Evolutionary conservation across 2,329 filamentous ascomycete species (phyloP).

Genomic region (Teratosphaeria zuluensis): DNA sequence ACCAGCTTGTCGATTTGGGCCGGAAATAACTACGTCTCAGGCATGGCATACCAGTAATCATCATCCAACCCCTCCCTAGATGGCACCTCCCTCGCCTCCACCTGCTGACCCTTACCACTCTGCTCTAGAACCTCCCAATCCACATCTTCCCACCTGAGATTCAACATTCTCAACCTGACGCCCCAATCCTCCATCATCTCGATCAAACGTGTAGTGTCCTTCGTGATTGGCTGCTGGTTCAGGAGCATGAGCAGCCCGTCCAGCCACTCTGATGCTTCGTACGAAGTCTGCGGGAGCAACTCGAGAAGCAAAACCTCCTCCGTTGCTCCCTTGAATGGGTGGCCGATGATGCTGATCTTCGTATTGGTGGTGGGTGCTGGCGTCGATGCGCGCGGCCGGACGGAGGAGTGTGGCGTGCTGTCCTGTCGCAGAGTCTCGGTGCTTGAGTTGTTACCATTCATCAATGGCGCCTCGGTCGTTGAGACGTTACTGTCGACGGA

Average conservation of each 20-base stretch:
- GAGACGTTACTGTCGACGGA: slow-evolving; percentile 92
- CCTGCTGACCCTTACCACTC: slow-evolving; percentile 35
- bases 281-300: slow-evolving; percentile 72
- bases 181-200: slow-evolving; percentile 81
- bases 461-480: slow-evolving; percentile 44
- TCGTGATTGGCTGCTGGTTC: slow-evolving; percentile 91
- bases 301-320: slow-evolving; percentile 66
- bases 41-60: slow-evolving; percentile 77
- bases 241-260: slow-evolving; percentile 92
- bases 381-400: not conserved
- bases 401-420: not conserved
- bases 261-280: slow-evolving; percentile 87
- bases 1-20: not conserved
- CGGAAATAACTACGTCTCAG: slow-evolving; percentile 5
- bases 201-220: slow-evolving; percentile 85
- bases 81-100: slow-evolving; percentile 55
- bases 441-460: slow-evolving; percentile 31
- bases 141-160: slow-evolving; percentile 78
- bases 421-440: slow-evolving; percentile 14
- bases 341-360: slow-evolving; percentile 83
- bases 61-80: slow-evolving; percentile 78
- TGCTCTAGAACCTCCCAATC: slow-evolving; percentile 36
- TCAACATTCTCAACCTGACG: slow-evolving; percentile 82
- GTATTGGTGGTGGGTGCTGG: slow-evolving; percentile 44
- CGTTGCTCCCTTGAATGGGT: slow-evolving; percentile 1